Evolutionary conservation across 768 basidiomycete genomes (phyloP).

Genomic region (Lactifluus pinguis): DNA sequence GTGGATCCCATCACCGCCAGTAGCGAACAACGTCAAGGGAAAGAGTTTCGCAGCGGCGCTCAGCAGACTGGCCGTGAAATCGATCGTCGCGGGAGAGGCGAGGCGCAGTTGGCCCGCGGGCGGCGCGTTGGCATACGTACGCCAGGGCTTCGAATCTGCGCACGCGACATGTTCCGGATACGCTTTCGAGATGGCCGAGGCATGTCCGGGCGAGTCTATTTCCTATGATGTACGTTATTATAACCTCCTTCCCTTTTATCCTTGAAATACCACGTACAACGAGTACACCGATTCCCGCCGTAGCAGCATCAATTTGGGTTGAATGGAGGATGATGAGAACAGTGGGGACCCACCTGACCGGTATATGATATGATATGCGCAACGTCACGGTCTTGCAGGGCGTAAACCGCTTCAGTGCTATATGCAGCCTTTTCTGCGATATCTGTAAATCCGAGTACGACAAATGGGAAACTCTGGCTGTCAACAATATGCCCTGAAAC

Average conservation of each 20-base stretch:
- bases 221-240: conserved; percentile 43
- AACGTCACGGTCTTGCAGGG: conserved; percentile 31
- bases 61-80: conserved; percentile 51
- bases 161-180: conserved; percentile 76
- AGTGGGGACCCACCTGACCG: conserved; percentile 29
- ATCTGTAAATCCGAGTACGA: conserved; percentile 31
- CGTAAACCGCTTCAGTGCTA: conserved; percentile 28
- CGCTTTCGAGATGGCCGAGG: conserved; percentile 49
- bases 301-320: background rate
- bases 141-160: conserved; percentile 45
- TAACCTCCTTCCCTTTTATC: background rate
- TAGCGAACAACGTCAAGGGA: conserved; percentile 57
- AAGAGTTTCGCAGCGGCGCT: conserved; percentile 41
- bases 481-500: conserved; percentile 42
- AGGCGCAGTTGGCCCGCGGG: conserved; percentile 79
- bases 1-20: conserved; percentile 72
- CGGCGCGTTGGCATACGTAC: conserved; percentile 57
- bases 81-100: conserved; percentile 46
- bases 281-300: conserved; percentile 45
- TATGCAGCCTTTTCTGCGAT: conserved; percentile 39
- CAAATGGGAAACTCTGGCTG: conserved; percentile 43
- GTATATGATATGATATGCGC: conserved; percentile 36
- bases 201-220: conserved; percentile 82
- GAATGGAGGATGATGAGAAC: background rate
- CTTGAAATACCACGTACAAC: conserved; percentile 23